A percentile compares a stretch with the other conserved stretches of the same genome.
Evolutionary conservation across 2,329 filamentous ascomycete genomes (phyloP).

Genomic region (Didymella pomorum): DNA sequence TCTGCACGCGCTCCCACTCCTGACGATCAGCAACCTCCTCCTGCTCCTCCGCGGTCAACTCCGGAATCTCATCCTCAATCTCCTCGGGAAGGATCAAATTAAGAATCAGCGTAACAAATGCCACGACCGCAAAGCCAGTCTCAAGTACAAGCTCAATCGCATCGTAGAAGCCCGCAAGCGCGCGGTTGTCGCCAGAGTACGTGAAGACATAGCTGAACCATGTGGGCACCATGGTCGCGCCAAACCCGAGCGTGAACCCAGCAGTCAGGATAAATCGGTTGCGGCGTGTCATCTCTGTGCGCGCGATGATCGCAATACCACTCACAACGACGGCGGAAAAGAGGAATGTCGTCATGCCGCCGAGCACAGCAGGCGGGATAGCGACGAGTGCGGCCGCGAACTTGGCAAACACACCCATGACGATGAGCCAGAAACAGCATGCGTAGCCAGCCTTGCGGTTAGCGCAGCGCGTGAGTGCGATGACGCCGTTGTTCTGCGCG

Average conservation of each 20-base stretch:
- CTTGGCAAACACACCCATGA: slow-evolving; percentile 85
- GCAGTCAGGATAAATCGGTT: slow-evolving; percentile 85
- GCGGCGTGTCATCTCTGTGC: slow-evolving; percentile 76
- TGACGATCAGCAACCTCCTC: slow-evolving; percentile 51
- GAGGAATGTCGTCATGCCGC: slow-evolving; percentile 74
- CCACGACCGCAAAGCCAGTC: slow-evolving; percentile 75
- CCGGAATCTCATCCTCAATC: slow-evolving; percentile 67
- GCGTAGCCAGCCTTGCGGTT: slow-evolving; percentile 83
- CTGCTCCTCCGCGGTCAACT: slow-evolving; percentile 53
- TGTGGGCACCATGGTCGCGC: slow-evolving; percentile 57
- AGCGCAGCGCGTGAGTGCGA: slow-evolving; percentile 80
- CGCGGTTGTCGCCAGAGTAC: slow-evolving; percentile 72
- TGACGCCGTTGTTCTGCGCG: slow-evolving; percentile 86
- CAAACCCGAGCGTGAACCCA: slow-evolving; percentile 74
- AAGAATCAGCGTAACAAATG: slow-evolving; percentile 74
- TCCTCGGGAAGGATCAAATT: slow-evolving; percentile 79
- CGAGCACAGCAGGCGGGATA: slow-evolving; percentile 66
- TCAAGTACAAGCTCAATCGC: slow-evolving; percentile 62
- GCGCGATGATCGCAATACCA: slow-evolving; percentile 77
- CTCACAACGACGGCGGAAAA: slow-evolving; percentile 79
- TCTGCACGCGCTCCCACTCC: slow-evolving; percentile 52
- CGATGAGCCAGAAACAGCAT: slow-evolving; percentile 76
- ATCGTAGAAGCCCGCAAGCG: slow-evolving; percentile 76
- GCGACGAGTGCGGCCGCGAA: slow-evolving; percentile 81
- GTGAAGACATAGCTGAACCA: slow-evolving; percentile 78